Evolutionary conservation across 306 rosid species (phyloP), one percentile per base, ranked within the genome.

Genomic region (Oemleria cerasiformis): DNA sequence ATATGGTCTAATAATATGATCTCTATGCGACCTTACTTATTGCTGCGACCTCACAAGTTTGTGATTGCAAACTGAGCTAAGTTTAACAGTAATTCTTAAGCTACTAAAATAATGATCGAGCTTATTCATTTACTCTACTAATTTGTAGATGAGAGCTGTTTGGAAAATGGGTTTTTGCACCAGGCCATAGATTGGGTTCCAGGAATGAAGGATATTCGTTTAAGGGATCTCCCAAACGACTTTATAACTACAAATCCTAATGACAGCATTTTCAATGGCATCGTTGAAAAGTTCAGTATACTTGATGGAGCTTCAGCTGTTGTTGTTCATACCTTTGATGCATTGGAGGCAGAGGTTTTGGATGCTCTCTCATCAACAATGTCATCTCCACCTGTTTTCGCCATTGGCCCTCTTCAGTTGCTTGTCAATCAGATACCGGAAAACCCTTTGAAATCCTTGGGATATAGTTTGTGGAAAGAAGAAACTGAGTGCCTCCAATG

Each of bases 391-490:
- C 19, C 8, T 48, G 59, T 67, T 11, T 67, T 17, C 21, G 11
- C 72, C 1, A 1, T 67, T 10, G 72, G 61, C 7, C 72, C 72
- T 50, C 19, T 50, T 5, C 61, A 67, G 0, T 12, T 50, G 19
- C 72, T 34, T n/a, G 17, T 67, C 17, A 11, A 36, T 50, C 61
- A 67, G 0, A 16, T 50, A 34, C 61, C 61, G 3, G 12, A 67
- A 11, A 2, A 36, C 10, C 12, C 61, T 36, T n/a, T 50, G 36
- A 6, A 50, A 3, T 17, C 40, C 25, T 38, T n/a, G 36, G 60
- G 61, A 2, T 67, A 67, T 21, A 67, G 72, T 19, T 13, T n/a
- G 0, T 67, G 71, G 44, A 66, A 10, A 67, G 71, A 67, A 48
- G 71, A 67, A 67, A 16, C 44, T 0, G 71, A 67, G 16, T 67